A percentile compares a stretch with the other conserved stretches of the same genome.
phyloP scores from a whole-genome alignment of 2,329 filamentous ascomycete species.

The Penicillium sp. region DNA sequence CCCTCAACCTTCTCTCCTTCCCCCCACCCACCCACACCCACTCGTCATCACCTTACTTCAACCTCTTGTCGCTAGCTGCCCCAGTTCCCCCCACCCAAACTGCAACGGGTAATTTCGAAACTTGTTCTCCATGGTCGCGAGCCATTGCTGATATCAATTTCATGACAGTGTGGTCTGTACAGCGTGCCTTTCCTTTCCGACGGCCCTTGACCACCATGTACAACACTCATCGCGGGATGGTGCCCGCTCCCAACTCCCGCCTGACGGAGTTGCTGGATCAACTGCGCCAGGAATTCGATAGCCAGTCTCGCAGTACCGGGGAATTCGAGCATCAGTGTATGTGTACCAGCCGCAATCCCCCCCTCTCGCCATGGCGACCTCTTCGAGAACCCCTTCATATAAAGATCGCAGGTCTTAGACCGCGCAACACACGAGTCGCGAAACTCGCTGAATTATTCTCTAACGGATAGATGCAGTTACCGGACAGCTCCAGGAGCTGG shows the following conservation, averaged over 20 bases:
- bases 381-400: slow-evolving; percentile 2
- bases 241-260: slow-evolving; percentile 62
- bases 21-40: too few species aligned
- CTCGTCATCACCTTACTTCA: too few species aligned
- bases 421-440: slow-evolving; percentile 10
- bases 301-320: slow-evolving; percentile 70
- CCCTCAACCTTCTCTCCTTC: slow-evolving; percentile 1
- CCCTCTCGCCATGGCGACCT: neutral
- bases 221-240: slow-evolving; percentile 77
- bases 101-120: too few species aligned
- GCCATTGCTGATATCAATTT: slow-evolving; percentile 15
- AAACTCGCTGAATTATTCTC: slow-evolving; percentile 21
- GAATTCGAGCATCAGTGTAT: slow-evolving; percentile 91
- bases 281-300: slow-evolving; percentile 85
- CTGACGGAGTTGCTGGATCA: slow-evolving; percentile 88
- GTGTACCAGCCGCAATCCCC: slow-evolving; percentile 38
- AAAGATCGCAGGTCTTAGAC: slow-evolving; percentile 11
- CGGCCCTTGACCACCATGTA: slow-evolving; percentile 57
- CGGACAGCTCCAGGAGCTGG: slow-evolving; percentile 88
- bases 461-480: slow-evolving; percentile 58
- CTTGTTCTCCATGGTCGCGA: slow-evolving; percentile 13
- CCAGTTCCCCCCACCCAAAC: too few species aligned
- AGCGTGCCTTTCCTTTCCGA: neutral
- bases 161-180: neutral
- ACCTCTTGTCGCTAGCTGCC: too few species aligned